A percentile compares a stretch with the other conserved stretches of the same genome.
Evolutionary conservation across 306 rosid species (phyloP).

Genomic region (Adenanthera pavonina): DNA sequence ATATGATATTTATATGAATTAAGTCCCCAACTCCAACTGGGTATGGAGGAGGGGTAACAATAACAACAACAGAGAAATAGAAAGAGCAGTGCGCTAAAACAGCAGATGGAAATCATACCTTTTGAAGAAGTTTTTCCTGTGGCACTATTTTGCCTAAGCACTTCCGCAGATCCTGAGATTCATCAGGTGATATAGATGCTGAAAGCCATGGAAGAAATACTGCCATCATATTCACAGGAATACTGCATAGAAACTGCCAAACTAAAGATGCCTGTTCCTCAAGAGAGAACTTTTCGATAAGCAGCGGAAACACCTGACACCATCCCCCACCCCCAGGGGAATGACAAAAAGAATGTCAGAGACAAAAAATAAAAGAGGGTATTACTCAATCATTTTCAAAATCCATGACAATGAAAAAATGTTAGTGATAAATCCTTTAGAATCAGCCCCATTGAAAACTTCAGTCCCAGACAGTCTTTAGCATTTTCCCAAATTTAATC

Average conservation of each 20-base stretch:
- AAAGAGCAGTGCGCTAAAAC: conserved; percentile 25
- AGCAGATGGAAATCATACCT: conserved; percentile 59
- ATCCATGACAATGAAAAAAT: conserved; percentile 26
- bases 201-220: conserved; percentile 99
- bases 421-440: conserved; percentile 27
- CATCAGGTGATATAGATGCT: conserved; percentile 84
- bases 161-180: conserved; percentile 70
- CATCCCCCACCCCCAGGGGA: conserved; percentile 12
- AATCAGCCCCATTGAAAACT: conserved; percentile 20
- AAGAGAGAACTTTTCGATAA: conserved; percentile 85
- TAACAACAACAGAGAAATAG: not conserved
- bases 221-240: conserved; percentile 97
- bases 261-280: conserved; percentile 95
- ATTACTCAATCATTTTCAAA: conserved; percentile 20
- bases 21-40: conserved; percentile 28
- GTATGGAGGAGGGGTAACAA: not conserved
- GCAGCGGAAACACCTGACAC: conserved; percentile 91
- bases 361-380: not conserved
- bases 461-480: not conserved
- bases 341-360: conserved; percentile 20
- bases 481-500: not conserved
- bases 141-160: conserved; percentile 86
- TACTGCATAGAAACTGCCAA: conserved; percentile 99
- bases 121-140: conserved; percentile 97
- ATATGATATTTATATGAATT: conserved; percentile 38